These are phyloP conservation scores for Chlorophyllum brunneum DNA, from an alignment of 768 basidiomycete genomes.

Conservation along the genomic window DNA sequence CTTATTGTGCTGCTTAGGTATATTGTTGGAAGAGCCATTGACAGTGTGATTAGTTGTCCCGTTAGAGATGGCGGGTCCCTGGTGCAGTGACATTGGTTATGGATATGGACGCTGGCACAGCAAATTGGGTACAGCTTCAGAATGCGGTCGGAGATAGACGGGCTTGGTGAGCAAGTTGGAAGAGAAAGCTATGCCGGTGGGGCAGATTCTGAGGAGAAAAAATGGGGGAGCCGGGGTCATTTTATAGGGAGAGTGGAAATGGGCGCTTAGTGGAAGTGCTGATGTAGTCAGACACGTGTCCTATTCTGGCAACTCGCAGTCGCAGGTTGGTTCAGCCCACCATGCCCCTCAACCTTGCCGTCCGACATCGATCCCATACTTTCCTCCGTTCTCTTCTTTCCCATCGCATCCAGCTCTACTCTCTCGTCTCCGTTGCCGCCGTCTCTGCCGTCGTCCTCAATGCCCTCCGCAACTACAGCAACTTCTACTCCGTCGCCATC, in stretches of 20 bases:
- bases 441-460: conserved; percentile 72
- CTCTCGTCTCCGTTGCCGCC: conserved; percentile 59
- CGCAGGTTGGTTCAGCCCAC: neutral
- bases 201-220: neutral
- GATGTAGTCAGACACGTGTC: too few relatives aligned
- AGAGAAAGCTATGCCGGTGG: too few relatives aligned
- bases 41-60: too few relatives aligned
- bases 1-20: neutral
- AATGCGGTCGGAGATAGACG: neutral
- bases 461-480: conserved; percentile 78
- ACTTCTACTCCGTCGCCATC: conserved; percentile 93
- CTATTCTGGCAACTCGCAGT: too few relatives aligned
- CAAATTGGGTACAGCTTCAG: too few relatives aligned
- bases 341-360: conserved; percentile 25
- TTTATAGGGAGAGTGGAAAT: neutral
- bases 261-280: too few relatives aligned
- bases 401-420: conserved; percentile 69
- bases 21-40: too few relatives aligned
- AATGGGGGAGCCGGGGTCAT: neutral
- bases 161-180: too few relatives aligned
- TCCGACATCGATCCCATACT: conserved; percentile 50
- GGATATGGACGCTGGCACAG: too few relatives aligned
- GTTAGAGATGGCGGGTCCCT: too few relatives aligned
- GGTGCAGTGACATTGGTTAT: too few relatives aligned
- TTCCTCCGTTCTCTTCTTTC: conserved; percentile 48